These are phyloP conservation scores for Austroboletus novae-zelandiae DNA, from an alignment of 1,284 basidiomycete species.

Conservation along the genomic window DNA sequence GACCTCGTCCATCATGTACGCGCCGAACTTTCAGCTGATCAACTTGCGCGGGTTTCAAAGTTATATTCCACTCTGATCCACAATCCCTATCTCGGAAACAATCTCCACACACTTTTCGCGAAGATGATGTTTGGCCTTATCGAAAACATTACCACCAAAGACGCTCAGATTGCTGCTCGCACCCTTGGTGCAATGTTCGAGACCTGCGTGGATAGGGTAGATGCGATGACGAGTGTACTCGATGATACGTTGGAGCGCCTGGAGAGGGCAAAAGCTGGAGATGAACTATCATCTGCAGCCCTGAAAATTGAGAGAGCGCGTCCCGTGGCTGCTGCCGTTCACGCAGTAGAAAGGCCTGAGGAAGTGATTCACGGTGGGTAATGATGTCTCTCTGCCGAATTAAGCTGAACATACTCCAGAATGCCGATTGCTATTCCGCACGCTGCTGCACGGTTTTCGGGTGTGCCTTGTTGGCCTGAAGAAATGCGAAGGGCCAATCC, in stretches of 20 bases:
- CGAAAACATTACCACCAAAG: slow-evolving; percentile 80
- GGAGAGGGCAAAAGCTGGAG: slow-evolving; percentile 50
- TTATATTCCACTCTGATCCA: slow-evolving; percentile 90
- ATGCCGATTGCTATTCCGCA: slow-evolving; percentile 84
- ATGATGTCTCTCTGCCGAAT: neutral
- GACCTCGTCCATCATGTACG: slow-evolving; percentile 94
- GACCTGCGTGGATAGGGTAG: slow-evolving; percentile 84
- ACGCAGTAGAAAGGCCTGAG: slow-evolving; percentile 76
- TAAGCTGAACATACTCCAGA: slow-evolving; percentile 46
- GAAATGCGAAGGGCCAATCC: slow-evolving; percentile 74
- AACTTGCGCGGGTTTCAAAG: slow-evolving; percentile 81
- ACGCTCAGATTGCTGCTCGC: slow-evolving; percentile 64
- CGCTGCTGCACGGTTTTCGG: slow-evolving; percentile 89
- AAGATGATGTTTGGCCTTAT: slow-evolving; percentile 92
- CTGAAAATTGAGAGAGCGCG: slow-evolving; percentile 75
- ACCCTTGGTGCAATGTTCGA: slow-evolving; percentile 79
- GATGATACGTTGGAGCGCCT: slow-evolving; percentile 51
- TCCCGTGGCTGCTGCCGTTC: slow-evolving; percentile 72
- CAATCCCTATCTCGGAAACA: slow-evolving; percentile 80
- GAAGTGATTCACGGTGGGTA: slow-evolving; percentile 66
- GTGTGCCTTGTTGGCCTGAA: slow-evolving; percentile 79
- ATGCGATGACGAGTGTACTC: slow-evolving; percentile 73
- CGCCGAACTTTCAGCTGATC: slow-evolving; percentile 75
- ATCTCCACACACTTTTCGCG: slow-evolving; percentile 88
- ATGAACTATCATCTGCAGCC: slow-evolving; percentile 43